Evolutionary conservation across 768 basidiomycete species (phyloP).

Genomic region (Pulveroboletus ravenelii): DNA sequence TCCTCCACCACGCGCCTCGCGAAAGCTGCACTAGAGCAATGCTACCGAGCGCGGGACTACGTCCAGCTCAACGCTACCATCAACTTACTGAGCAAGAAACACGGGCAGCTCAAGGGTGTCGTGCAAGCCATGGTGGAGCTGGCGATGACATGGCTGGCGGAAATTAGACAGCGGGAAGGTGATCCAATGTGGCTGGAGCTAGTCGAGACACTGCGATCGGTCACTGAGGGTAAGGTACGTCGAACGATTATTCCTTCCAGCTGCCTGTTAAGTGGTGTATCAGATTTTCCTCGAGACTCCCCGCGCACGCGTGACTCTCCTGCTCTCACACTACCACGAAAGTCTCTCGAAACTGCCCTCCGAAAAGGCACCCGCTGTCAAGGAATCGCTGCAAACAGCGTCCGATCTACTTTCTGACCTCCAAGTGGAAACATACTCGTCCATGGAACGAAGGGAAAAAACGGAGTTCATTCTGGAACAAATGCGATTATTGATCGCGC

Average conservation of each 20-base stretch:
- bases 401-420: constrained; percentile 91
- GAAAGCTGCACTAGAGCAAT: constrained; percentile 65
- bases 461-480: constrained; percentile 98
- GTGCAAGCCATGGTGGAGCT: constrained; percentile 91
- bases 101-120: constrained; percentile 90
- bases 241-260: not conserved
- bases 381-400: constrained; percentile 76
- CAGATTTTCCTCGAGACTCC: constrained; percentile 97
- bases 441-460: constrained; percentile 97
- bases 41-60: constrained; percentile 69
- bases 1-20: constrained; percentile 86
- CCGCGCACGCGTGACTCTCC: constrained; percentile 87
- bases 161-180: constrained; percentile 64
- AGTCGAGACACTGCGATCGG: constrained; percentile 81
- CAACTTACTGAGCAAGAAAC: constrained; percentile 81
- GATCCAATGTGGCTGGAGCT: constrained; percentile 78
- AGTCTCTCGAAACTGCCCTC: constrained; percentile 45
- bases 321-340: constrained; percentile 86
- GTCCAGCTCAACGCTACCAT: constrained; percentile 66
- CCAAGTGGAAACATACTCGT: constrained; percentile 98
- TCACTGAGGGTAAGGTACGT: constrained; percentile 94
- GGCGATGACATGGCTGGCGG: constrained; percentile 75
- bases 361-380: constrained; percentile 35
- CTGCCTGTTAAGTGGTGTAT: constrained; percentile 1
- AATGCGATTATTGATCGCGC: constrained; percentile 82